Conservation (phyloP, 2,329 filamentous ascomycete genomes). For the Alternaria ethzedia region DNA sequence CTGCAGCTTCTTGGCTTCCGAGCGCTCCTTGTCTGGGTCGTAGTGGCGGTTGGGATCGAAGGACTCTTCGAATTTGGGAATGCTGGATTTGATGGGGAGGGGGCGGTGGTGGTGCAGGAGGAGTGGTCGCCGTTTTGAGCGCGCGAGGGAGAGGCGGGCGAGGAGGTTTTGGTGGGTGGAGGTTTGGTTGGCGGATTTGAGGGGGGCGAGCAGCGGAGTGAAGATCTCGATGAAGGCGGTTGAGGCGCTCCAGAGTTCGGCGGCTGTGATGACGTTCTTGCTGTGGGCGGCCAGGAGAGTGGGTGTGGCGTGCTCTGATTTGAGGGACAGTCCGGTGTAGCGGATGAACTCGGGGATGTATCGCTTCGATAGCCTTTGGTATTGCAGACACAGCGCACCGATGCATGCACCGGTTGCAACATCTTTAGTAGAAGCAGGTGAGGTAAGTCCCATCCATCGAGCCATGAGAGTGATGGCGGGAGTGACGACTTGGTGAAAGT, state of each 20-base stretch:
- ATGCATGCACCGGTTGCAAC: conserved; percentile 78
- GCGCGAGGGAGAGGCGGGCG: conserved; percentile 67
- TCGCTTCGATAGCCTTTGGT: conserved; percentile 81
- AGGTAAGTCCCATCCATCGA: conserved; percentile 80
- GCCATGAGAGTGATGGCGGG: conserved; percentile 86
- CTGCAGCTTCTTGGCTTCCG: conserved; percentile 81
- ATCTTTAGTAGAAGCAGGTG: conserved; percentile 69
- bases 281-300: conserved; percentile 66
- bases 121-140: conserved; percentile 75
- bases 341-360: conserved; percentile 89
- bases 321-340: conserved; percentile 76
- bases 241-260: conserved; percentile 75
- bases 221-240: conserved; percentile 82
- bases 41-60: conserved; percentile 98
- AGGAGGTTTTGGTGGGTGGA: conserved; percentile 66
- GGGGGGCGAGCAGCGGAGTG: conserved; percentile 58
- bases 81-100: conserved; percentile 82
- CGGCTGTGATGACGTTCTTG: conserved; percentile 70
- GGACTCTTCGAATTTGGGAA: conserved; percentile 94
- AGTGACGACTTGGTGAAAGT: conserved; percentile 94
- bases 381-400: conserved; percentile 79
- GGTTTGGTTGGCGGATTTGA: conserved; percentile 39
- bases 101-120: conserved; percentile 89
- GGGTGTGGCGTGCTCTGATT: conserved; percentile 47
- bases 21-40: conserved; percentile 90